Conservation (phyloP, 176 grass and related monocot genomes). For the Oryza australiensis region DNA sequence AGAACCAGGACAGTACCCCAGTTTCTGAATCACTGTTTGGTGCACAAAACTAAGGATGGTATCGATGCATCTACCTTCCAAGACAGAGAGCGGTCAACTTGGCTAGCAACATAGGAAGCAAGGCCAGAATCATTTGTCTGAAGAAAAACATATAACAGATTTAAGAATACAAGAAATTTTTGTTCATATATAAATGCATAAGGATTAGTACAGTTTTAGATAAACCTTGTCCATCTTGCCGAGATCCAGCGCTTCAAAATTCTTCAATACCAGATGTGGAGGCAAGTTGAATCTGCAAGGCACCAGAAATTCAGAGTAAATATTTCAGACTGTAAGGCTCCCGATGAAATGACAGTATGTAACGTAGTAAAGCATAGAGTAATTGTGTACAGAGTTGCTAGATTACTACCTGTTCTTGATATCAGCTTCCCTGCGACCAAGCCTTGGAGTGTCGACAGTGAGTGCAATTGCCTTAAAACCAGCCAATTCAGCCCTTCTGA, state of each 20-base stretch:
- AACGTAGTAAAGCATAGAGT: too few relatives aligned
- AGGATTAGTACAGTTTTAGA: conserved; percentile 4
- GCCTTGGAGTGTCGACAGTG: conserved; percentile 84
- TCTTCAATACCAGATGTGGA: conserved; percentile 71
- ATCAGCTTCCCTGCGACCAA: conserved; percentile 87
- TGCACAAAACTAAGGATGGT: not conserved
- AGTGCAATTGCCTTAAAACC: conserved; percentile 93
- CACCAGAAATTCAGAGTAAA: not conserved
- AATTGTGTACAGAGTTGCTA: not conserved
- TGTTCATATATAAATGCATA: not conserved
- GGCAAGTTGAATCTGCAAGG: conserved; percentile 74
- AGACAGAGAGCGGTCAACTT: conserved; percentile 71
- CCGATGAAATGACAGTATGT: too few relatives aligned
- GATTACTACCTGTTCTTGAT: conserved; percentile 83
- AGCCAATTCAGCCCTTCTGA: conserved; percentile 81
- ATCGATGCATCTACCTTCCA: conserved; percentile 64
- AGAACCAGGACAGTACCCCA: not conserved
- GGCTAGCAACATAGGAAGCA: conserved; percentile 62
- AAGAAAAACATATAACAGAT: conserved; percentile 34
- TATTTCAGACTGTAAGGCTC: too few relatives aligned
- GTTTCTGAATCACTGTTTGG: not conserved
- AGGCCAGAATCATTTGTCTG: conserved; percentile 85
- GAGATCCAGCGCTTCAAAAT: conserved; percentile 76
- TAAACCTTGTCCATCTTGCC: conserved; percentile 76
- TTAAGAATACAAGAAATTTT: not conserved